Evolutionary conservation across 2,329 filamentous ascomycete genomes (phyloP).

Genomic region (Fusarium nelsonii): DNA sequence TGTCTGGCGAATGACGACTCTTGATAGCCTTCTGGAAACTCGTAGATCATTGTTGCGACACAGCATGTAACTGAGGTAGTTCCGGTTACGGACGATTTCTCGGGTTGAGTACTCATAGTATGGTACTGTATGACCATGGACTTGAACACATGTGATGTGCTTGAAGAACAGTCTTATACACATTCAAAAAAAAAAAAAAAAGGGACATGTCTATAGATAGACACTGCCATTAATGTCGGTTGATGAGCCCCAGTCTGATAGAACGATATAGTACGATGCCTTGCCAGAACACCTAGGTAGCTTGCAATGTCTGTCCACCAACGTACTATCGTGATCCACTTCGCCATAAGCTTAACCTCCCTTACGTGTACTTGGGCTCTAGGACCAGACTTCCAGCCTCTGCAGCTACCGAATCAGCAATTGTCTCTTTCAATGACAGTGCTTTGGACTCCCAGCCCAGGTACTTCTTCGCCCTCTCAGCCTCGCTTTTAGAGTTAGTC

Average conservation of each 20-base stretch:
- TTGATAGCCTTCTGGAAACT: slow-evolving; percentile 14
- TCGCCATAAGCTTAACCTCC: not conserved
- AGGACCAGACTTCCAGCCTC: slow-evolving; percentile 57
- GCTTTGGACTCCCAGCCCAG: slow-evolving; percentile 60
- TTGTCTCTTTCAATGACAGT: slow-evolving; percentile 54
- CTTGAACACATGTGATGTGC: too few species aligned
- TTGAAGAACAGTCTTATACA: too few species aligned
- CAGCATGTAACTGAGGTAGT: not conserved
- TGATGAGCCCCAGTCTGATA: not conserved
- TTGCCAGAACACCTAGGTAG: not conserved
- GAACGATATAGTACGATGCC: not conserved
- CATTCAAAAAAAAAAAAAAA: too few species aligned
- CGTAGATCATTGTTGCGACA: not conserved
- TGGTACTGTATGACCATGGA: too few species aligned
- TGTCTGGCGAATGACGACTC: slow-evolving; percentile 23
- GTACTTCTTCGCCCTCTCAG: slow-evolving; percentile 59
- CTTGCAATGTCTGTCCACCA: not conserved
- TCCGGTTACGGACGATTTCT: not conserved
- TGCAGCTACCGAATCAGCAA: slow-evolving; percentile 53
- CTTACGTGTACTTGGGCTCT: slow-evolving; percentile 46
- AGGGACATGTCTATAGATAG: not conserved
- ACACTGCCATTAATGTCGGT: not conserved
- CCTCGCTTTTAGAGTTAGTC: slow-evolving; percentile 59
- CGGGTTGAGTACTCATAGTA: not conserved
- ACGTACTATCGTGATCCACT: not conserved